A percentile compares a stretch with the other conserved stretches of the same genome.
Evolutionary conservation across 2,329 filamentous ascomycete species (phyloP).

Genomic region (Aspergillus neoniger): DNA sequence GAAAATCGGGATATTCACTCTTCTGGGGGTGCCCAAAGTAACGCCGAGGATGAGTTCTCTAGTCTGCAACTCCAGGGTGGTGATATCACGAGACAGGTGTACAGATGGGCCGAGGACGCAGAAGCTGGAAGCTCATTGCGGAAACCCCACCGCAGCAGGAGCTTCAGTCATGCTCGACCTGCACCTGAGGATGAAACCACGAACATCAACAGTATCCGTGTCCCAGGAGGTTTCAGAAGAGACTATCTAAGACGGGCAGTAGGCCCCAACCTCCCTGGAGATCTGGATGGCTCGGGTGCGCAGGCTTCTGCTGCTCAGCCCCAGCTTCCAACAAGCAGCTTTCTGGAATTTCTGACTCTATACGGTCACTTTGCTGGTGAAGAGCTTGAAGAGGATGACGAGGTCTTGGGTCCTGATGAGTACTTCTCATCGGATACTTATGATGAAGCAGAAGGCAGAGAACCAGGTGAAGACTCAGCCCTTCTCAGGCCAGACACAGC

Average conservation of each 20-base stretch:
- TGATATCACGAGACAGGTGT: conserved; percentile 91
- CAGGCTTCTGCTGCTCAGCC: conserved; percentile 39
- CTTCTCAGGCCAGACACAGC: conserved; percentile 70
- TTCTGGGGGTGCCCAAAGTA: conserved; percentile 38
- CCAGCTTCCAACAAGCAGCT: conserved; percentile 82
- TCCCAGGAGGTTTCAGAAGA: conserved; percentile 89
- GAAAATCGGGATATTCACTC: conserved; percentile 34
- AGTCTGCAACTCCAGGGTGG: conserved; percentile 91
- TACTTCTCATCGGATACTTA: conserved; percentile 83
- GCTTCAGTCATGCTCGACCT: conserved; percentile 76
- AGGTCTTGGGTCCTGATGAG: conserved; percentile 80
- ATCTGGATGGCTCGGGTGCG: conserved; percentile 41
- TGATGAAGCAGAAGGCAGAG: conserved; percentile 62
- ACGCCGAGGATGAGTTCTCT: conserved; percentile 80
- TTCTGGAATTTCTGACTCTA: conserved; percentile 90
- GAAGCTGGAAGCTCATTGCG: conserved; percentile 62
- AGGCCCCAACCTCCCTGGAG: conserved; percentile 44
- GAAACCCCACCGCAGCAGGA: conserved; percentile 77
- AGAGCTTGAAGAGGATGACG: conserved; percentile 93
- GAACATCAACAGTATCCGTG: conserved; percentile 86
- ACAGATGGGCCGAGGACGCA: conserved; percentile 92
- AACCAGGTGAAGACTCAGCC: conserved; percentile 85
- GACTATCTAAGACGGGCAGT: conserved; percentile 80
- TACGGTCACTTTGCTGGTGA: conserved; percentile 98
- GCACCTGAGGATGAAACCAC: conserved; percentile 77